Evolutionary conservation across 163 green algal genomes (phyloP).

Genomic region (Prototheca stagnorum): DNA sequence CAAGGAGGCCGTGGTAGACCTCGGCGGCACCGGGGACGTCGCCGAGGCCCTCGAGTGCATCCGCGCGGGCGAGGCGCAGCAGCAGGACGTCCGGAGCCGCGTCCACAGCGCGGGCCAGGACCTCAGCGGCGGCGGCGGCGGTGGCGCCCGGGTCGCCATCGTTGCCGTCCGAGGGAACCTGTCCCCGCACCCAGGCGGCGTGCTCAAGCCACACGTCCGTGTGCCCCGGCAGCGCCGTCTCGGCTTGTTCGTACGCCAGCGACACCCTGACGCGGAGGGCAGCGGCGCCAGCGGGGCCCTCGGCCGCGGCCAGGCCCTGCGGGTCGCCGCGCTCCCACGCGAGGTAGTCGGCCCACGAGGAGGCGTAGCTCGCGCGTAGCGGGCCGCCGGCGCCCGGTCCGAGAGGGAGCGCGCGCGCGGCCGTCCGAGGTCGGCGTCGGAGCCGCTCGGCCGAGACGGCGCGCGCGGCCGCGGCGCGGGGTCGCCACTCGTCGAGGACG

Average conservation of each 20-base stretch:
- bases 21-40: slow-evolving; percentile 24
- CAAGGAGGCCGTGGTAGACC: too few relatives aligned
- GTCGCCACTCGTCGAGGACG: slow-evolving; percentile 62
- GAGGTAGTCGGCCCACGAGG: slow-evolving; percentile 50
- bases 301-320: slow-evolving; percentile 43
- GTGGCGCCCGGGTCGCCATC: slow-evolving; percentile 8
- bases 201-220: slow-evolving; percentile 60
- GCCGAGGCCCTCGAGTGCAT: slow-evolving; percentile 47
- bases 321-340: slow-evolving; percentile 63
- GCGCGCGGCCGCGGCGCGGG: slow-evolving; percentile 35
- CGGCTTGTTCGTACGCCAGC: slow-evolving; percentile 63
- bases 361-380: slow-evolving; percentile 22
- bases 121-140: slow-evolving; percentile 13
- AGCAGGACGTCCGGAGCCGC: slow-evolving; percentile 42
- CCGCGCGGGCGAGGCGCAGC: slow-evolving; percentile 58
- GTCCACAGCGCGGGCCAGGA: slow-evolving; percentile 28
- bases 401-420: not conserved
- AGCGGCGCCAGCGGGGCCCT: slow-evolving; percentile 18
- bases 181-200: slow-evolving; percentile 45
- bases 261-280: too few relatives aligned
- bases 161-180: too few relatives aligned
- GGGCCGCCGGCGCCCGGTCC: not conserved
- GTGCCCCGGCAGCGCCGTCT: slow-evolving; percentile 33
- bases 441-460: not conserved
- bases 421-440: not conserved